Percentiles rank a stretch among this genome's conserved stretches.
Evolutionary conservation across 441 rosid genomes (phyloP).

Genomic region (Hura crepitans): DNA sequence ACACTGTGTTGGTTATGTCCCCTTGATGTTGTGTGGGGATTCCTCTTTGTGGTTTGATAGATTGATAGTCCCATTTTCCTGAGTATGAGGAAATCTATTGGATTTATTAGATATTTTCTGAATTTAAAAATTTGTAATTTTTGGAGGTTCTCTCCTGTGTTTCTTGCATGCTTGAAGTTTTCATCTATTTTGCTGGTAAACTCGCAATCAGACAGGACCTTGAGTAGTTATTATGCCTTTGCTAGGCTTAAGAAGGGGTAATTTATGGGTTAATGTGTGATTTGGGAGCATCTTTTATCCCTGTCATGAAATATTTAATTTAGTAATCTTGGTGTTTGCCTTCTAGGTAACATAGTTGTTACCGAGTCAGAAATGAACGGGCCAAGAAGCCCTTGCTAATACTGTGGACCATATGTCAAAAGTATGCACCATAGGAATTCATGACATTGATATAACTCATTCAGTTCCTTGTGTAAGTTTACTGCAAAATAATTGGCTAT

Average conservation of each 20-base stretch:
- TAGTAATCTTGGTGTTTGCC: not conserved
- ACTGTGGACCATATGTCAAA: not conserved
- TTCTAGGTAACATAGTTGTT: not conserved
- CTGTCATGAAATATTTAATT: not conserved
- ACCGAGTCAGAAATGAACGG: not conserved
- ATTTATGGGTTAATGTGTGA: not conserved
- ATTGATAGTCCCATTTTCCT: too few species aligned
- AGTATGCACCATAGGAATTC: not conserved
- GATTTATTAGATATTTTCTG: not conserved
- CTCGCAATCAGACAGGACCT: not conserved
- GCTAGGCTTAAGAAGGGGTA: not conserved
- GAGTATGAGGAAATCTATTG: not conserved
- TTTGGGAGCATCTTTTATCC: not conserved
- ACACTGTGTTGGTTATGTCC: not conserved
- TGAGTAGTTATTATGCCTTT: not conserved
- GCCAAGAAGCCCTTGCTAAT: not conserved
- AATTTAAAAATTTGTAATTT: not conserved
- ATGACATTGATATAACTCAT: not conserved
- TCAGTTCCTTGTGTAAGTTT: not conserved
- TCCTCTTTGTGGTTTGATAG: too few species aligned
- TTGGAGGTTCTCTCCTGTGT: not conserved
- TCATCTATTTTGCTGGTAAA: not conserved
- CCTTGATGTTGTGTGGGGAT: too few species aligned
- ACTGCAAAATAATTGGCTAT: not conserved
- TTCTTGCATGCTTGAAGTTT: not conserved